Evolutionary conservation across 2,329 filamentous ascomycete genomes (phyloP), one percentile per base, ranked within the genome.

Genomic region (Helotiales sp.): DNA sequence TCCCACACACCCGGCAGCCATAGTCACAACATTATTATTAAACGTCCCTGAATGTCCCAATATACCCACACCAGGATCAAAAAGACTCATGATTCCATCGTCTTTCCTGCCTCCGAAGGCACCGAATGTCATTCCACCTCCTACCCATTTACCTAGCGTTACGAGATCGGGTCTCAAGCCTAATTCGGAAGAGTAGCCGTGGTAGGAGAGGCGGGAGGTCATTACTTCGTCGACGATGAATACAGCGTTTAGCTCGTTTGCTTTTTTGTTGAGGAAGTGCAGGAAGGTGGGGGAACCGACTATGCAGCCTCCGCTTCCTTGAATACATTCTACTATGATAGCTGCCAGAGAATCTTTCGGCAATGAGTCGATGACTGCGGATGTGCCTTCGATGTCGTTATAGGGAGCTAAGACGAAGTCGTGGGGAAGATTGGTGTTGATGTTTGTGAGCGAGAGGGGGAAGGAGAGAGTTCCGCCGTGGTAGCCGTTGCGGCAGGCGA

Each of bases 181-280:
- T 25, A 74, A 58, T 22, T 72, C 59, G 2, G 70, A 66, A 5
- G 78, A 76, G 2, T 85, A 69, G 0, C 87, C 85, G 6, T 76
- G 72, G 1, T 74, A 74, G 17, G 76, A 71, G 27, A 89, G 71
- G 2, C 87, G 77, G 3, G 82, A 86, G 0, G 86, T 89, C 80
- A 89, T 87, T 5, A 90, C 87, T 71, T 91, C 88, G 68, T 91
- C 88, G 13, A 89, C 74, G 33, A 91, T 84, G 62, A 91, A 79
- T 0, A 90, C 57, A 0, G 82, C 81, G 1, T 80, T 81, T 0
- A 75, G 46, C 19, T 57, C 25, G 7, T 60, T 52, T 9, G 66
- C 60, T n/a, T 36, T 55, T 3, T 34, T 52, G 12, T 63, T 51
- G 9, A 69, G 59, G 25, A 55, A 63, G 10, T 59, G 34, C 0